Evolutionary conservation across 1,284 basidiomycete genomes (phyloP).

Genomic region (Leccinum huronense): DNA sequence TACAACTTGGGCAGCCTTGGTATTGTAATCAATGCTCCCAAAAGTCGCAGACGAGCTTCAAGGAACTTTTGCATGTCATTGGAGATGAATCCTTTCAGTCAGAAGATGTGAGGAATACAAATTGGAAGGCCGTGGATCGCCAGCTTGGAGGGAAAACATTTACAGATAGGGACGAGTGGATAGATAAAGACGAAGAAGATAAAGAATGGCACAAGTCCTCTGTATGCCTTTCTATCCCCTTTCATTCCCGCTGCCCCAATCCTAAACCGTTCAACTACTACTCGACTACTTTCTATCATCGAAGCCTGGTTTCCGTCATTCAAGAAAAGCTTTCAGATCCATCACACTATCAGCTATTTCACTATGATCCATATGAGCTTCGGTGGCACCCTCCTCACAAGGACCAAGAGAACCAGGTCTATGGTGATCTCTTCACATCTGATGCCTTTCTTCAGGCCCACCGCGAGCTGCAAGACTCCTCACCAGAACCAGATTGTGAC

Average conservation of each 20-base stretch:
- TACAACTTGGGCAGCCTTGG: background rate
- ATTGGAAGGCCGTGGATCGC: background rate
- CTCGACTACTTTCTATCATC: background rate
- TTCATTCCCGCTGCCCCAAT: background rate
- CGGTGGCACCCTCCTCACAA: background rate
- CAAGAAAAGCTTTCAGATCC: background rate
- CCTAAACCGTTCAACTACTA: background rate
- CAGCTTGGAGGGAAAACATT: background rate
- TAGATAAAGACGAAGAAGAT: background rate
- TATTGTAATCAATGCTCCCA: slow-evolving; percentile 1
- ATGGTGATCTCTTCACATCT: background rate
- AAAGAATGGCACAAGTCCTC: background rate
- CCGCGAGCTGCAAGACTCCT: background rate
- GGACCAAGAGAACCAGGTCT: background rate
- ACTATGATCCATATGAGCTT: background rate
- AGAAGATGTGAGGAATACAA: background rate
- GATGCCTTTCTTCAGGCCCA: background rate
- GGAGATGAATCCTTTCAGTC: background rate
- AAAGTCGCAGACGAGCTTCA: background rate
- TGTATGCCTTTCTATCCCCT: background rate
- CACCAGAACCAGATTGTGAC: background rate
- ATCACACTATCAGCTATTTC: background rate
- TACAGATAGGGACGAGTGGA: background rate
- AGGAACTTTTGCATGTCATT: background rate
- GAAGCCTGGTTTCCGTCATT: background rate